Base-by-base conservation (phyloP, 331 rosid species). In the Erythrophleum ivorense region DNA sequence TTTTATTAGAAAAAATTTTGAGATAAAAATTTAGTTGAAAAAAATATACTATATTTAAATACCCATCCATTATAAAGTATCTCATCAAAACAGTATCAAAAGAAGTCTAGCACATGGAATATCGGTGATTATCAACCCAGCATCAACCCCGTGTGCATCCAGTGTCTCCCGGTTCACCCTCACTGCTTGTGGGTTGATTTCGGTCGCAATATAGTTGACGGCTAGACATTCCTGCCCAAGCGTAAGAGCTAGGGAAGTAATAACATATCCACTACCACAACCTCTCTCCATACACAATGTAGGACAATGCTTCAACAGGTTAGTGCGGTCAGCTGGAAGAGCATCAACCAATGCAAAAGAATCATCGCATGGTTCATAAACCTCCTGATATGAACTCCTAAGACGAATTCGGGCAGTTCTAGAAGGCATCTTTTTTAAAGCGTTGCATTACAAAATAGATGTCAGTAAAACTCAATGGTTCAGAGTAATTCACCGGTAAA, bases 311-410 rank as follows among this genome's bases (percentile, higher is more conserved):
- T 90, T 85, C 81, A 92, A 73, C 71, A 96, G 81, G 86, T 90
- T 87, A 9, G 73, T 66, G 77, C 90, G 85, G 53, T 96, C 99
- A 3, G 99, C 97, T 55, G 94, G 88, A 81, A 96, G 97, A 34
- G 99, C 98, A 78, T 96, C 99, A 24, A 91, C 99, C 31, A 96
- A 88, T 3, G 99, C 98, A 87, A 94, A 96, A 11, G 98, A 96
- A 83, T 96, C 99, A 76, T 96, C 99, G 19, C 98, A 94, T 0
- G 99, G 99, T 82, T 96, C 98, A 82, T 96, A 96, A 72, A 96
- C 99, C 88, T 96, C 97, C 1, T 84, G 83, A 71, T 92, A 98
- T 15, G 97, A 92, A 82, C 97, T 89, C 83, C 91, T 86, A 31
- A 91, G 97, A 74, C 84, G 94, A 74, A 96, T 96, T 90, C 91